These are phyloP conservation scores for Auricularia auricula-judae DNA, from an alignment of 768 basidiomycete species.

Conservation along the genomic window DNA sequence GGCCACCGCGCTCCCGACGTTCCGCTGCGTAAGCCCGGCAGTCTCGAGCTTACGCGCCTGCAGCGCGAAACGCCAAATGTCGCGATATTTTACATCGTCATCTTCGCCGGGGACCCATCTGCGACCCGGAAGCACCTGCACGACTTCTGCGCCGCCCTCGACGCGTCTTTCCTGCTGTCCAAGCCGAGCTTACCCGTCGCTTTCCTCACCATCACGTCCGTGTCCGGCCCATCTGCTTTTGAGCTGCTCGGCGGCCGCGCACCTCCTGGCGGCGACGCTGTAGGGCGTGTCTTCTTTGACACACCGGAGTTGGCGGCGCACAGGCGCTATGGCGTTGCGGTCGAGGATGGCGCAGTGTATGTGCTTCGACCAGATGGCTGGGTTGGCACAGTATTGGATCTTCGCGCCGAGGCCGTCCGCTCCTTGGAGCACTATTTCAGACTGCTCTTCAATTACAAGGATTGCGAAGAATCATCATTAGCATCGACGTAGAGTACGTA, in stretches of 20 bases:
- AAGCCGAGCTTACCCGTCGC: background rate
- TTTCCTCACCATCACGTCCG: background rate
- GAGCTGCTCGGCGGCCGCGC: background rate
- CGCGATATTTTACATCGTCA: conserved; percentile 9
- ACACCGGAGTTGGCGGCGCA: conserved; percentile 8
- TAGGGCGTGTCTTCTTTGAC: conserved; percentile 6
- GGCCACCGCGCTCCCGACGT: conserved; percentile 11
- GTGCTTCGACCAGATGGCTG: conserved; percentile 12
- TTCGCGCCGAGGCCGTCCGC: background rate
- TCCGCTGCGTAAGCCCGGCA: conserved; percentile 7
- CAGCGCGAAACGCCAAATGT: conserved; percentile 9
- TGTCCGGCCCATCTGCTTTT: background rate
- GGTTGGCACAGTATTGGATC: background rate
- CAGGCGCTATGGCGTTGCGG: conserved; percentile 10
- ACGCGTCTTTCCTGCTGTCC: background rate
- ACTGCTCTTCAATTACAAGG: too few relatives aligned
- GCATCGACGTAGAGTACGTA: too few relatives aligned
- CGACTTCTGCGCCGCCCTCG: conserved; percentile 5
- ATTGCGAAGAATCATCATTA: too few relatives aligned
- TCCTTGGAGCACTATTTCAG: background rate
- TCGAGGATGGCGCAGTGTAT: conserved; percentile 6
- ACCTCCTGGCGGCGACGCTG: background rate
- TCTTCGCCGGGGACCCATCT: conserved; percentile 10
- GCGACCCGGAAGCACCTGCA: conserved; percentile 1
- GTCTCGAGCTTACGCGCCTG: conserved; percentile 4